These are phyloP conservation scores for Cryphonectria parasitica DNA, from an alignment of 2,329 filamentous ascomycete species.

Conservation along the genomic window DNA sequence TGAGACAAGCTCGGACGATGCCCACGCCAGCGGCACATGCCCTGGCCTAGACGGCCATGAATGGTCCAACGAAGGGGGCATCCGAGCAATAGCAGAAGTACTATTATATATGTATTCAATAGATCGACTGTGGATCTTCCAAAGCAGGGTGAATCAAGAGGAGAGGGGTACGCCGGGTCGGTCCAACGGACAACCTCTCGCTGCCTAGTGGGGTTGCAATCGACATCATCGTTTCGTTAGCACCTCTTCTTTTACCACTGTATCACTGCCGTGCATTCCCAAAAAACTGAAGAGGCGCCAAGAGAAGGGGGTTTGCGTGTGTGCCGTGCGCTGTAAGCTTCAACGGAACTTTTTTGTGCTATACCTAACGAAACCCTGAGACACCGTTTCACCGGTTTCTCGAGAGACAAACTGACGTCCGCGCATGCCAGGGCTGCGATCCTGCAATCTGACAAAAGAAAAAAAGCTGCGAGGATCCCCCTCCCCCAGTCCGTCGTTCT, in stretches of 20 bases:
- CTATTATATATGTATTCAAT: background rate
- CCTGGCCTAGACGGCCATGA: background rate
- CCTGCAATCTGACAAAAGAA: slow-evolving; percentile 3
- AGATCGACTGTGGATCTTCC: background rate
- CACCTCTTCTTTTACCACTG: background rate
- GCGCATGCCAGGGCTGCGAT: background rate
- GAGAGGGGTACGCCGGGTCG: background rate
- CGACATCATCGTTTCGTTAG: background rate
- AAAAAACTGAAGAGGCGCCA: background rate
- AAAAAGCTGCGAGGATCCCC: background rate
- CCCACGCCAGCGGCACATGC: background rate
- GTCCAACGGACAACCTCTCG: background rate
- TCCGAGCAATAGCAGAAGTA: background rate
- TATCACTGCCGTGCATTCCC: background rate
- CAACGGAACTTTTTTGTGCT: background rate
- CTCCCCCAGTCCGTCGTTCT: background rate
- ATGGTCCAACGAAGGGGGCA: background rate
- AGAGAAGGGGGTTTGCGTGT: background rate
- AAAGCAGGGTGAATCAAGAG: background rate
- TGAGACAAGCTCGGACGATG: background rate
- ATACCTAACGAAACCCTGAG: background rate
- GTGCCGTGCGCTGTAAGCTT: background rate
- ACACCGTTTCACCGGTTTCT: background rate
- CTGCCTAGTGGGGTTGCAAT: background rate
- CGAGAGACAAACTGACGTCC: background rate